Conservation (phyloP, 1,139 yeast species). For the Williopsis jadinii region DNA sequence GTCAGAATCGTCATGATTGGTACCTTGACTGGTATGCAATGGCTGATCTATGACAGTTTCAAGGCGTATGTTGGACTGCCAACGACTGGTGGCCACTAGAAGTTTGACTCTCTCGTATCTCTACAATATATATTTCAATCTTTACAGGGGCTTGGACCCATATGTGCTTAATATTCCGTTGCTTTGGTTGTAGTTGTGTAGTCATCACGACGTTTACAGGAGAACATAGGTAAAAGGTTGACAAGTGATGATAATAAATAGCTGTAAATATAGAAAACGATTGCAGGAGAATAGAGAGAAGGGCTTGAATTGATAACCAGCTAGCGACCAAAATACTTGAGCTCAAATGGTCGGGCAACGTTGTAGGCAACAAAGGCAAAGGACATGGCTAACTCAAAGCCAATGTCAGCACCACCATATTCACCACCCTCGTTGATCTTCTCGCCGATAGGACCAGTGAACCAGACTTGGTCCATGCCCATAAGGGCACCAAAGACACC, state of each 20-base stretch:
- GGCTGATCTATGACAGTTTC: slow-evolving; percentile 93
- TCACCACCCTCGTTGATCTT: slow-evolving; percentile 39
- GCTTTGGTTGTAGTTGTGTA: too few species aligned
- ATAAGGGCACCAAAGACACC: slow-evolving; percentile 82
- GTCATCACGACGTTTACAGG: too few species aligned
- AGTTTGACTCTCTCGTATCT: not conserved
- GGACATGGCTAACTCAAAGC: slow-evolving; percentile 69
- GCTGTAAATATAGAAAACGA: too few species aligned
- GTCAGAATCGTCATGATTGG: slow-evolving; percentile 96
- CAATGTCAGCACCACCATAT: slow-evolving; percentile 71
- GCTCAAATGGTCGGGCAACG: slow-evolving; percentile 59
- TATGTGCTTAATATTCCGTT: too few species aligned
- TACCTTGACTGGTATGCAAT: slow-evolving; percentile 93
- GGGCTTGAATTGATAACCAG: not conserved
- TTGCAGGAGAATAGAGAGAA: too few species aligned
- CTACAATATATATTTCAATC: not conserved
- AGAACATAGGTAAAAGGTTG: too few species aligned
- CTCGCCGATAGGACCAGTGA: slow-evolving; percentile 58
- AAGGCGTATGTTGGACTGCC: slow-evolving; percentile 89
- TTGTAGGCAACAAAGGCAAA: slow-evolving; percentile 66
- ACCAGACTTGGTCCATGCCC: slow-evolving; percentile 88
- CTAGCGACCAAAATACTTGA: slow-evolving; percentile 49
- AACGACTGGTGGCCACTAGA: slow-evolving; percentile 59
- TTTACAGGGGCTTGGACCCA: too few species aligned
- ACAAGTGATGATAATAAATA: too few species aligned